Base-by-base conservation (phyloP, 768 basidiomycete genomes). In the Serpula lacrymans region DNA sequence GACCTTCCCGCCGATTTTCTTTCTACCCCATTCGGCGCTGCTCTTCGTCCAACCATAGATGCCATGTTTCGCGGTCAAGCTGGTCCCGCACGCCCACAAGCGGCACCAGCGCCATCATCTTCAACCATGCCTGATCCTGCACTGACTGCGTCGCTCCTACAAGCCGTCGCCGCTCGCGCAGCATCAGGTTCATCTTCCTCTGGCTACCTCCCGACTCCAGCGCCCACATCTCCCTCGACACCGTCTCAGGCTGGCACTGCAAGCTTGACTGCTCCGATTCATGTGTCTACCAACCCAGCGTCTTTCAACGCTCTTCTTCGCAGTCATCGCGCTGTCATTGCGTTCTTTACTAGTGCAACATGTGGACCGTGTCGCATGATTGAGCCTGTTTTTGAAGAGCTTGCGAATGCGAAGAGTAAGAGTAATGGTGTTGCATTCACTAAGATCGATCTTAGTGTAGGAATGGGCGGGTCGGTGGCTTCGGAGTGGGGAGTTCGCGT, bases 1-100 rank as follows among this genome's bases (percentile, higher is more conserved):
- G 89, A 83, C 46, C 72, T 87, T 3, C 90, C 82, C 9, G 76
- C 78, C 7, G 91, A 91, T 48, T 92, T 92, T 62, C 76, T 94
- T 17, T 85, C 89, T 0, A 93, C 90, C 0, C 89, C 90, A 0
- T 90, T 96, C 48, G 93, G 93, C 12, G 77, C 78, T 6, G 80
- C 85, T 0, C 73, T 97, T 33, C 80, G 87, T 0, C 93, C 94
- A 1, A 92, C 85, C 30, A 96, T 98, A 37, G 93, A 97, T 55
- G 70, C 78, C 34, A 92, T 95, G 91, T 96, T 80, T 62, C 67
- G 77, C 17, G 69, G 68, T 6, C 47, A n/a, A n/a, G 65, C 67
- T 24, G 55, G 71, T 1, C 42, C 60, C 3, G 50, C 63, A 3
- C 53, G 60, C n/a, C 39, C 43, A 12, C 51, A 66, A 37, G 43